These are phyloP conservation scores for Scheffersomyces ergatensis DNA, from an alignment of 805 yeast genomes.

Conservation along the genomic window DNA sequence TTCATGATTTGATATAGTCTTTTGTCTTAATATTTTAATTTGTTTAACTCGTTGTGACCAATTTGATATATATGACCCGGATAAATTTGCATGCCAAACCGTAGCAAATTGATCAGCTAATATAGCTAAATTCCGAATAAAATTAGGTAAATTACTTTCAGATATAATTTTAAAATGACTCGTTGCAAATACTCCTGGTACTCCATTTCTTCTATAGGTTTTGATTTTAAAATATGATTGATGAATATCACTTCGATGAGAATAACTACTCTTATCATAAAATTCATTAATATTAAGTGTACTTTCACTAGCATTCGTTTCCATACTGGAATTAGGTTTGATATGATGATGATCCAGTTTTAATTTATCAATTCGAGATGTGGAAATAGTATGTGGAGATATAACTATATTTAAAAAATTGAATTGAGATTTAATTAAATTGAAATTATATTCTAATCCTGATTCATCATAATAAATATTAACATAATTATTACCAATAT, in stretches of 20 bases:
- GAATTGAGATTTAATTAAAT: conserved; percentile 72
- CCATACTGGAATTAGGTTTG: neutral
- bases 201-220: conserved; percentile 61
- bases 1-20: conserved; percentile 24
- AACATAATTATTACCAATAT: conserved; percentile 83
- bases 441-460: conserved; percentile 61
- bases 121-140: conserved; percentile 64
- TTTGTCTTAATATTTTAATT: conserved; percentile 32
- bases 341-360: neutral
- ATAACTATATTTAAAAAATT: conserved; percentile 79
- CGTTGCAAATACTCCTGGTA: conserved; percentile 75
- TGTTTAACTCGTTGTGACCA: conserved; percentile 71
- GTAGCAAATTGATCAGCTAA: conserved; percentile 71
- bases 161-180: conserved; percentile 71
- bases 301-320: neutral
- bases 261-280: too few relatives aligned
- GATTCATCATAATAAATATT: conserved; percentile 81
- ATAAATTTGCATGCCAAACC: conserved; percentile 59
- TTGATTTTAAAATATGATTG: conserved; percentile 52
- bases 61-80: conserved; percentile 52
- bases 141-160: conserved; percentile 55
- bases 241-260: conserved; percentile 1
- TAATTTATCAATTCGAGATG: conserved; percentile 3
- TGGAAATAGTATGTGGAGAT: conserved; percentile 50
- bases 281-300: neutral